These are phyloP conservation scores for Phanerodontia chrysosporium DNA, from an alignment of 768 basidiomycete genomes.

Conservation along the genomic window DNA sequence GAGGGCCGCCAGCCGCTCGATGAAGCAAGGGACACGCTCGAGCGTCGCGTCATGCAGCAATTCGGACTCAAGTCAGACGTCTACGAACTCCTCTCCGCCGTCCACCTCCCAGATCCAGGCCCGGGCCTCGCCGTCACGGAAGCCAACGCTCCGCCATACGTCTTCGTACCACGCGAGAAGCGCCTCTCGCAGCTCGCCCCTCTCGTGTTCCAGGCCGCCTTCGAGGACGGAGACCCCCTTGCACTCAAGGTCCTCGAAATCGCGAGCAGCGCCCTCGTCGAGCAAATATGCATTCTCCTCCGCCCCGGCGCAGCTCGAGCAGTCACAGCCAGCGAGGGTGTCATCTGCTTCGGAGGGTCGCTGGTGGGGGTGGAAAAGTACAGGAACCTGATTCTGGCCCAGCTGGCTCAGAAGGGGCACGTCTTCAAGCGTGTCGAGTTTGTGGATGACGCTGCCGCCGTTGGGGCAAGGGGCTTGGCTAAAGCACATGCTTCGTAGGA, in stretches of 20 bases:
- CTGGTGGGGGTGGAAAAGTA: conserved; percentile 62
- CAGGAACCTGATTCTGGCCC: conserved; percentile 48
- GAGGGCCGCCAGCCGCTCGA: conserved; percentile 15
- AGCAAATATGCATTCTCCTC: conserved; percentile 53
- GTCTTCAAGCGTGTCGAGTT: conserved; percentile 62
- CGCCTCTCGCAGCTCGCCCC: conserved; percentile 72
- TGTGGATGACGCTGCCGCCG: conserved; percentile 63
- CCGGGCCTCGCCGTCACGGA: conserved; percentile 27
- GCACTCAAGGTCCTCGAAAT: conserved; percentile 55
- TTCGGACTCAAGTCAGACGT: conserved; percentile 51
- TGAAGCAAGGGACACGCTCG: conserved; percentile 29
- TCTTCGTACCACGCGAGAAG: conserved; percentile 53
- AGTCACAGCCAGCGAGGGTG: conserved; percentile 50
- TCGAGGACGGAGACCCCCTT: conserved; percentile 61
- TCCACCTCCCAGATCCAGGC: conserved; percentile 60
- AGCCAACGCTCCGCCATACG: conserved; percentile 17
- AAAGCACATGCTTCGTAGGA: background rate
- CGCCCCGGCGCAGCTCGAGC: conserved; percentile 30
- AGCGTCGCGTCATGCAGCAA: conserved; percentile 41
- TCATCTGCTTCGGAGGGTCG: conserved; percentile 80
- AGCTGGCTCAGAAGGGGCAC: conserved; percentile 53
- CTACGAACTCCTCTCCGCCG: conserved; percentile 59
- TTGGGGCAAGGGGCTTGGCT: conserved; percentile 59
- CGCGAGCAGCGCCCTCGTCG: conserved; percentile 51
- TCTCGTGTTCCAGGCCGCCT: conserved; percentile 74